Evolutionary conservation across 371 early-diverging fungal species (phyloP).

Genomic region (Blakeslea trispora): DNA sequence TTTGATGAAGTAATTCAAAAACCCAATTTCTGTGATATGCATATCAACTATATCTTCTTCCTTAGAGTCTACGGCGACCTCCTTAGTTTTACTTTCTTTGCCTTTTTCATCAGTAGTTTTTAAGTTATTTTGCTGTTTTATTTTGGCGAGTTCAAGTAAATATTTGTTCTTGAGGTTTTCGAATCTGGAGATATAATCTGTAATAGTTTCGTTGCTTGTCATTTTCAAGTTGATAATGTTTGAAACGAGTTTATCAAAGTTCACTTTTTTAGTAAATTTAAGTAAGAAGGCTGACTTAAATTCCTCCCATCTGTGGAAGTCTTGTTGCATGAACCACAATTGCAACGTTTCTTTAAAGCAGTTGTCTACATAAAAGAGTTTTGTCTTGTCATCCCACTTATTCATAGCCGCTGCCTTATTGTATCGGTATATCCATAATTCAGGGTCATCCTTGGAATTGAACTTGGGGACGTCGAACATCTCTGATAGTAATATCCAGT

Average conservation of each 20-base stretch:
- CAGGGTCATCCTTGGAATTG: not conserved
- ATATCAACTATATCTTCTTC: not conserved
- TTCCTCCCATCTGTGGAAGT: not conserved
- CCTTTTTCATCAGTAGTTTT: no score
- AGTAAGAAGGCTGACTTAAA: not conserved
- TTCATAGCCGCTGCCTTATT: not conserved
- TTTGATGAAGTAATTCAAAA: not conserved
- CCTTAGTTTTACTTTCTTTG: no score
- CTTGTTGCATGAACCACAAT: constrained; percentile 3
- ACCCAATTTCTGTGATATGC: not conserved
- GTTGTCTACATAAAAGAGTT: constrained; percentile 2
- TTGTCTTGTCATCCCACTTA: not conserved
- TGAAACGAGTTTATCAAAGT: not conserved
- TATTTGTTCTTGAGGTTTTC: not conserved
- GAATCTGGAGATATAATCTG: not conserved
- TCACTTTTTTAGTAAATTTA: not conserved
- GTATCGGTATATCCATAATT: constrained; percentile 2
- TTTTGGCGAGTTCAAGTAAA: not conserved
- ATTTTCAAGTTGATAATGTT: not conserved
- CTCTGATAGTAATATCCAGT: no score
- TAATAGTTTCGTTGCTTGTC: not conserved
- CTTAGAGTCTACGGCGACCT: not conserved
- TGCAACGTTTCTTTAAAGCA: not conserved
- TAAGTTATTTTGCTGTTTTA: not conserved
- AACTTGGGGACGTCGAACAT: not conserved